Evolutionary conservation across 2,329 filamentous ascomycete species (phyloP), one percentile per base, ranked within the genome.

Genomic region (Penicillium sp.): DNA sequence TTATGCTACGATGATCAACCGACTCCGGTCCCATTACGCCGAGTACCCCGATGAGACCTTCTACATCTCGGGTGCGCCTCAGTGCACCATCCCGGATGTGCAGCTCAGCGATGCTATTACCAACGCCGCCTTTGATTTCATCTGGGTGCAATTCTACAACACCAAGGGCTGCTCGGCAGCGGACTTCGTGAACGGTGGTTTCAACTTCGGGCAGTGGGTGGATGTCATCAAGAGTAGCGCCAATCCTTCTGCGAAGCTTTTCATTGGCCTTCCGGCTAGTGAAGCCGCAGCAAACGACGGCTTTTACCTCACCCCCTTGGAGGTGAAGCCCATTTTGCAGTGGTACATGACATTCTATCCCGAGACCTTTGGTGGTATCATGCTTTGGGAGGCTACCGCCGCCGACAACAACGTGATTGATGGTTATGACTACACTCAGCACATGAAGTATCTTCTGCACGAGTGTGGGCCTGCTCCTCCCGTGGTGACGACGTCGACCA

Each of bases 131-230:
- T 80, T 82, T 58, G 80, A 82, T 62, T 81, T 79, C 58, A 60
- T 82, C 55, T 82, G 77, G 67, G 70, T 80, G 31, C 80, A 82
- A 54, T 82, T 80, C 66, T 83, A 82, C 69, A 82, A 82, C 69
- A 81, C 76, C 1, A 57, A 65, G 10, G 44, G 58, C 3, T 83
- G 81, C 69, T 80, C 78, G 50, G 79, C 80, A 18, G 68, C 72
- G 18, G 66, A 70, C 43, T 78, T 69, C 28, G 69, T 75, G 35
- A 49, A 67, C 10, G 66, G 68, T 1, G 62, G 61, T 5, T 80
- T 80, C 61, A 78, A 76, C 50, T 79, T 75, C 54, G 69, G 74
- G 33, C 63, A 64, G 5, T 83, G 80, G 77, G 68, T 72, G 2
- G 27, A 58, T n/a, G 63, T 68, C 46, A 70, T 78, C 30, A 57